Base-by-base conservation (phyloP, 1,139 yeast species). In the Sugiyamaella neomexicana region DNA sequence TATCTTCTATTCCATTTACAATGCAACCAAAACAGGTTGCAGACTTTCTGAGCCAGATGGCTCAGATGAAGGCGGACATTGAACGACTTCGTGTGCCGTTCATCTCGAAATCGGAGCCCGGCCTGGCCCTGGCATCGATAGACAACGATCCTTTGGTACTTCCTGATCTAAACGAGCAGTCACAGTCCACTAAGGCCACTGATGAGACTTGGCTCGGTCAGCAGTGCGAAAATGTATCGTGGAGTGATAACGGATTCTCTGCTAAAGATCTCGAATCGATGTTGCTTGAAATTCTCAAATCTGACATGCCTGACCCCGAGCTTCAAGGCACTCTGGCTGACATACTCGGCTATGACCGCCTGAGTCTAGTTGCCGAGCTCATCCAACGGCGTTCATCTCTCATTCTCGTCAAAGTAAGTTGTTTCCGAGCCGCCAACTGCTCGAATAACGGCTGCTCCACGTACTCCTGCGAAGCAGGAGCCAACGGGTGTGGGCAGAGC, bases 291-390 rank as follows among this genome's bases (percentile, higher is more conserved):
- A 61, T 69, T 2, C 47, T 75, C 9, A 57, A 65, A 6, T 63
- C 72, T 0, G 71, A 75, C 36, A 66, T 71, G 6, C 66, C 77
- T 37, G 89, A 84, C 53, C 86, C 83, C 50, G 86, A 82, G 48
- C 68, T 85, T 10, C 93, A 87, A 63, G 81, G 86, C 6, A 68
- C 78, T 1, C 71, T 93, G 38, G 83, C 89, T 59, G 97, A 90
- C 65, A 76, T 88, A 8, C 70, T 93, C 3, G 98, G 99, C 0
- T 86, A 83, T 63, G 97, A 89, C 37, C 86, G 89, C 64, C 79
- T 93, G 58, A 96, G 89, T 52, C 70, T 90, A 52, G 86, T 90
- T 8, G 77, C 90, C 1, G 80, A 79, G 52, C 72, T 93, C 13
- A 68, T 91, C 2, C 82, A 81, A 56, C 74, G 83, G 53, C 53